A percentile compares a stretch with the other conserved stretches of the same genome.
These are phyloP conservation scores for Lentinula lateritia DNA, from an alignment of 768 basidiomycete species.

Conservation along the genomic window DNA sequence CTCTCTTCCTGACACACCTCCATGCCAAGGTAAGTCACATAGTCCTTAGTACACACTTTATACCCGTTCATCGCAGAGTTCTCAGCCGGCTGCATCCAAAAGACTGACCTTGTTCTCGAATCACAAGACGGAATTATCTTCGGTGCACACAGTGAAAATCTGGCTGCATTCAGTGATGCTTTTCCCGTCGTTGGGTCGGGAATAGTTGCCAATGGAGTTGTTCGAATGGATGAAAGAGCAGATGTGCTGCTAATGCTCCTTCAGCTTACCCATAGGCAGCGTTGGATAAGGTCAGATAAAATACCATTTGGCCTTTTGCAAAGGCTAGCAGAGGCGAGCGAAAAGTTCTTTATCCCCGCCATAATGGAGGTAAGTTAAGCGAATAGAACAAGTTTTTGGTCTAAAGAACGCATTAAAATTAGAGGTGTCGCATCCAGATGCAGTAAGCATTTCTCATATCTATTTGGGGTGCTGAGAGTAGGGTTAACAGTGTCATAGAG, in stretches of 20 bases:
- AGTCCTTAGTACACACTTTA: not conserved
- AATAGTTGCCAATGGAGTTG: not conserved
- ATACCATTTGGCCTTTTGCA: not conserved
- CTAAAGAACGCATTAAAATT: not conserved
- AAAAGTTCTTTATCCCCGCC: not conserved
- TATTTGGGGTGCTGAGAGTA: not conserved
- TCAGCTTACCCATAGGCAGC: not conserved
- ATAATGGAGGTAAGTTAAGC: not conserved
- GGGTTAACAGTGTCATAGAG: not conserved
- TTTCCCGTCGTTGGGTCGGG: not conserved
- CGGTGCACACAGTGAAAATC: not conserved
- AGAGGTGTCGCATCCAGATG: not conserved
- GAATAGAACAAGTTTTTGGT: not conserved
- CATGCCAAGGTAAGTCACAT: not conserved
- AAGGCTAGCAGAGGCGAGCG: not conserved
- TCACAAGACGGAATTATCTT: not conserved
- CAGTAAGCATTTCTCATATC: not conserved
- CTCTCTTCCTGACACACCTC: not conserved
- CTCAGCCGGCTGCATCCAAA: not conserved
- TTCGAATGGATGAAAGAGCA: not conserved
- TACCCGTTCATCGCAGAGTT: not conserved
- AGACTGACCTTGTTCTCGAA: not conserved
- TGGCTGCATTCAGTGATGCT: not conserved
- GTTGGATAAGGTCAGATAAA: not conserved
- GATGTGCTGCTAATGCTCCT: conserved; percentile 2